Percentiles rank a stretch among this genome's conserved stretches.
phyloP scores from a whole-genome alignment of 2,329 filamentous ascomycete species.

The Aspergillus calidoustus region DNA sequence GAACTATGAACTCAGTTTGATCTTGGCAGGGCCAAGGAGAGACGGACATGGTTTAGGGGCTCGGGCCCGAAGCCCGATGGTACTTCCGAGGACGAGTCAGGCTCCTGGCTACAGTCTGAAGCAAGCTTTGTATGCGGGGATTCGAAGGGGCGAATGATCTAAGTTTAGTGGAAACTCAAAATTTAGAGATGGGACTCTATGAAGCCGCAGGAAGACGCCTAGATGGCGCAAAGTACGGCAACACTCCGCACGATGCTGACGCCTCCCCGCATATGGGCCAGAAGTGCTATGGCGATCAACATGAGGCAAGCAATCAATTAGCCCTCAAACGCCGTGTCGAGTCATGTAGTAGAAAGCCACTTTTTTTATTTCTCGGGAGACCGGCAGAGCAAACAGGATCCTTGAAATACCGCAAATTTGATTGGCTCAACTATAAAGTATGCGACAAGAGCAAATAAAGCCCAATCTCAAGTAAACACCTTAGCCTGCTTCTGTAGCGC shows the following conservation, averaged over 20 bases:
- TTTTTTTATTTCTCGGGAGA: neutral
- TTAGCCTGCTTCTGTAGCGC: conserved; percentile 10
- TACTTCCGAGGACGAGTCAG: neutral
- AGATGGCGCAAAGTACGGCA: neutral
- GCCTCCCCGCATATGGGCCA: neutral
- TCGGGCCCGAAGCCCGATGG: neutral
- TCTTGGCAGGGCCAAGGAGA: neutral
- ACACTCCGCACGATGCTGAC: too few relatives aligned
- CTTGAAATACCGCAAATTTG: neutral
- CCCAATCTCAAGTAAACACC: conserved; percentile 6
- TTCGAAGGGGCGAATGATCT: neutral
- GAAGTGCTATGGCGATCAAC: neutral
- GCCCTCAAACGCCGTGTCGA: neutral
- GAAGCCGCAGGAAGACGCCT: neutral
- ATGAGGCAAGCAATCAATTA: neutral
- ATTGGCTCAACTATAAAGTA: neutral
- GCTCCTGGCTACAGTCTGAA: neutral
- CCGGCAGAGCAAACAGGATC: neutral
- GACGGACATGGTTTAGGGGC: neutral
- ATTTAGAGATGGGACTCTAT: neutral
- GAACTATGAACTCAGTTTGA: neutral
- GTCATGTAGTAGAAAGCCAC: neutral
- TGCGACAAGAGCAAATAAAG: neutral
- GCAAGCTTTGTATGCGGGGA: neutral
- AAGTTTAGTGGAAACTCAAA: neutral